Percentiles rank a stretch among this genome's conserved stretches.
Evolutionary conservation across 1,139 yeast species (phyloP).

Genomic region (Casaregolazyma suthepensis): DNA sequence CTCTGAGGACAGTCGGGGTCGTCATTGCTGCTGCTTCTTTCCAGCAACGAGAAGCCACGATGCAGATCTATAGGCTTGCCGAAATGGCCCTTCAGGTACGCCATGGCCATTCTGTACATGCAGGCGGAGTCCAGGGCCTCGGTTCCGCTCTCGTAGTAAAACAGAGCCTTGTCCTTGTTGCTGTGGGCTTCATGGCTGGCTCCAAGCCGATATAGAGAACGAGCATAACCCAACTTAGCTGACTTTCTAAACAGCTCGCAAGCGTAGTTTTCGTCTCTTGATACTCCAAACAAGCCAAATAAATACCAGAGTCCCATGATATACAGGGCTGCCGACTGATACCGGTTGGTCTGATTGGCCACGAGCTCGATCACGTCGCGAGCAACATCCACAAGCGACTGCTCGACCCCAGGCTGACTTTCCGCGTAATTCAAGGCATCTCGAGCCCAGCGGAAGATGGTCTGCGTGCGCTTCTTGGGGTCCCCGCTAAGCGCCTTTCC

Average conservation of each 20-base stretch:
- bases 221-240: conserved; percentile 29
- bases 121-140: conserved; percentile 33
- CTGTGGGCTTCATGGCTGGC: conserved; percentile 30
- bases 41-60: conserved; percentile 28
- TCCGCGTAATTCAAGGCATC: conserved; percentile 30
- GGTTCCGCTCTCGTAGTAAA: conserved; percentile 32
- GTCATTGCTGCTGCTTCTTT: conserved; percentile 27
- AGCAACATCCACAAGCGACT: conserved; percentile 24
- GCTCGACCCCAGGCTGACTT: conserved; percentile 25
- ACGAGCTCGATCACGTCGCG: conserved; percentile 23
- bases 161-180: conserved; percentile 25
- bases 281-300: conserved; percentile 26
- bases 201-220: conserved; percentile 35
- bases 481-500: conserved; percentile 8
- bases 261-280: conserved; percentile 21
- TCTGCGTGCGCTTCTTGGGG: conserved; percentile 8
- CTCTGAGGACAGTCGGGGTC: conserved; percentile 38
- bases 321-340: conserved; percentile 29
- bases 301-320: conserved; percentile 29
- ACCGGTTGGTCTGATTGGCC: conserved; percentile 18
- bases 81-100: conserved; percentile 32
- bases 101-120: conserved; percentile 34
- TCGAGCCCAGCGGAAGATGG: conserved; percentile 32
- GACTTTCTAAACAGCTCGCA: conserved; percentile 28
- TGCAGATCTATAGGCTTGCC: conserved; percentile 24